These are phyloP conservation scores for Mucor racemosus DNA, from an alignment of 371 early-diverging fungal species.

Conservation along the genomic window DNA sequence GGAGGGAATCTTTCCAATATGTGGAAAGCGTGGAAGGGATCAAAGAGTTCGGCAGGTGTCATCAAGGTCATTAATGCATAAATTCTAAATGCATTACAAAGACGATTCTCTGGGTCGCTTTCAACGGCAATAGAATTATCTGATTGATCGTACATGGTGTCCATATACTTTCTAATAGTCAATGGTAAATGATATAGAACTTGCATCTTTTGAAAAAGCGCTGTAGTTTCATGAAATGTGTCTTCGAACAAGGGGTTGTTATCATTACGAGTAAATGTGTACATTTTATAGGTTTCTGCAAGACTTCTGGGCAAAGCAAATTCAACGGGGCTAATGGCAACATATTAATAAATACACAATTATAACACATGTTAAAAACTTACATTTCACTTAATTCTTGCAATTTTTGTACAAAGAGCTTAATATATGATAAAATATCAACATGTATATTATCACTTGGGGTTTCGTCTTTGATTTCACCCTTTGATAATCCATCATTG, in stretches of 20 bases:
- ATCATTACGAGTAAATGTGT: background rate
- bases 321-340: background rate
- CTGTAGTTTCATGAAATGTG: conserved; percentile 21
- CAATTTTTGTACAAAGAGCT: conserved; percentile 42
- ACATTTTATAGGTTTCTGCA: background rate
- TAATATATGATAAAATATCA: conserved; percentile 37
- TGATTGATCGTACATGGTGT: conserved; percentile 2
- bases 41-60: conserved; percentile 57
- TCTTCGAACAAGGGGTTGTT: conserved; percentile 30
- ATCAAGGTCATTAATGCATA: conserved; percentile 54
- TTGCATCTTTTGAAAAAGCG: conserved; percentile 30
- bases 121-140: conserved; percentile 1
- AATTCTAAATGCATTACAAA: background rate
- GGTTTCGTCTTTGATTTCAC: conserved; percentile 35
- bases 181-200: conserved; percentile 13
- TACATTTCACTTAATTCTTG: background rate
- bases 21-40: conserved; percentile 46
- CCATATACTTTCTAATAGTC: conserved; percentile 6
- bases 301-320: background rate
- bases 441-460: conserved; percentile 28
- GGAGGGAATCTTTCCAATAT: conserved; percentile 41
- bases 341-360: no score
- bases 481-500: conserved; percentile 37
- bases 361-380: background rate
- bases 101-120: background rate